Conservation (phyloP, 805 yeast genomes). For the Metschnikowia bowlesiae region DNA sequence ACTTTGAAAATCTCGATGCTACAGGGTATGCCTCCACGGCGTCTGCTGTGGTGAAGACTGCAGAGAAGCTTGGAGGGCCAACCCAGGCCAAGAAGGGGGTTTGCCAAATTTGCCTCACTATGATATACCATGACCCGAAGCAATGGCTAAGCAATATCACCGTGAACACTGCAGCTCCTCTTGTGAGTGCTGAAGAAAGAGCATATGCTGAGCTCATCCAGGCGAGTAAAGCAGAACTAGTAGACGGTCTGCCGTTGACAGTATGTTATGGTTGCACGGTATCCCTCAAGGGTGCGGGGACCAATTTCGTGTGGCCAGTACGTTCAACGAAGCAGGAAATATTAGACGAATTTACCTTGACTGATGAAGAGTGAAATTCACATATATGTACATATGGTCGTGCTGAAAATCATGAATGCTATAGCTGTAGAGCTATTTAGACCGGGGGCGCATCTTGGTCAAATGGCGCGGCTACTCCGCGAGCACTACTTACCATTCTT, state of each 20-base stretch:
- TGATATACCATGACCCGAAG: conserved; percentile 53
- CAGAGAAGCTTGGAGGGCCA: conserved; percentile 65
- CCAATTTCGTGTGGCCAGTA: conserved; percentile 35
- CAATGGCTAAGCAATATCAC: conserved; percentile 69
- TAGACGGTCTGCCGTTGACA: conserved; percentile 18
- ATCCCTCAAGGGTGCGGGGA: conserved; percentile 43
- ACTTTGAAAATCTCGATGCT: conserved; percentile 65
- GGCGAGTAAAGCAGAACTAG: not conserved
- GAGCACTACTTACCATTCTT: not conserved
- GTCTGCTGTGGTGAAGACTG: conserved; percentile 88
- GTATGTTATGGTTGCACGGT: conserved; percentile 78
- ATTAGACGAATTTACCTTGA: conserved; percentile 46
- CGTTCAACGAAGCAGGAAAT: conserved; percentile 29
- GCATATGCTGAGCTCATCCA: conserved; percentile 22
- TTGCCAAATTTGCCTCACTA: conserved; percentile 57
- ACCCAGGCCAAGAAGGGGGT: conserved; percentile 15
- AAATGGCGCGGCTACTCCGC: not conserved
- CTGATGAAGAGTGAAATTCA: conserved; percentile 24
- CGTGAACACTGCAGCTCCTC: conserved; percentile 49
- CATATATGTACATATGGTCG: not conserved
- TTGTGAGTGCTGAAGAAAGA: conserved; percentile 38
- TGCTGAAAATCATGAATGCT: not conserved
- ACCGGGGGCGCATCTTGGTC: not conserved
- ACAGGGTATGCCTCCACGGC: conserved; percentile 81
- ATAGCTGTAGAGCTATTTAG: not conserved